A percentile compares a stretch with the other conserved stretches of the same genome.
These are phyloP conservation scores for Linum usitatissimum DNA, from an alignment of 345 rosid species.

Conservation along the genomic window DNA sequence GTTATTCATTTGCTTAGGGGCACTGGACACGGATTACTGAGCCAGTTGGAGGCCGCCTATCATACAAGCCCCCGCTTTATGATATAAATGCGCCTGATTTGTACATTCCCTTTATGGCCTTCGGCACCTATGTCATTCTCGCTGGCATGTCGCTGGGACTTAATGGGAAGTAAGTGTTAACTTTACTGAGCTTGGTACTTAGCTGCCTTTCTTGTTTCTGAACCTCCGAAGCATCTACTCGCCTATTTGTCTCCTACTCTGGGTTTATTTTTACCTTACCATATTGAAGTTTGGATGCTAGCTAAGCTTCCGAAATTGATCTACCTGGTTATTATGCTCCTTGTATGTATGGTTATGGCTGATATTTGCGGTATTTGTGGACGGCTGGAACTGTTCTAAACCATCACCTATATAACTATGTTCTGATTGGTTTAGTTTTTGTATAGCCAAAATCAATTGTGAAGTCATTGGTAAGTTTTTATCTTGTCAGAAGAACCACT, in stretches of 20 bases:
- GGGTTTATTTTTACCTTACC: not conserved
- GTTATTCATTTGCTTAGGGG: constrained; percentile 36
- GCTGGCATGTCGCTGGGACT: constrained; percentile 81
- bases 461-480: too few relatives aligned
- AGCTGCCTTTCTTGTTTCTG: not conserved
- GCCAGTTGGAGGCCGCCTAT: constrained; percentile 95
- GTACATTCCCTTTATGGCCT: constrained; percentile 95
- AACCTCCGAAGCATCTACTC: not conserved
- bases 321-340: not conserved
- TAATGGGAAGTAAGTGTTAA: constrained; percentile 62
- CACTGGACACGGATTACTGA: constrained; percentile 92
- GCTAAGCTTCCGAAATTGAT: not conserved
- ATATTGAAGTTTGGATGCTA: not conserved
- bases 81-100: constrained; percentile 93
- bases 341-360: too few relatives aligned
- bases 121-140: constrained; percentile 76
- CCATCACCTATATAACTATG: not conserved
- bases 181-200: not conserved
- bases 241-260: not conserved
- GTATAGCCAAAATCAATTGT: too few relatives aligned
- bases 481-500: too few relatives aligned
- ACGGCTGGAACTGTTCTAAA: not conserved
- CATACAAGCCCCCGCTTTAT: constrained; percentile 86
- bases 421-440: too few relatives aligned
- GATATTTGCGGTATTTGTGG: not conserved